Percentiles rank a stretch among this genome's conserved stretches.
Evolutionary conservation across 352 stramenopile species (phyloP).

Genomic region (Achlya hypogyna): DNA sequence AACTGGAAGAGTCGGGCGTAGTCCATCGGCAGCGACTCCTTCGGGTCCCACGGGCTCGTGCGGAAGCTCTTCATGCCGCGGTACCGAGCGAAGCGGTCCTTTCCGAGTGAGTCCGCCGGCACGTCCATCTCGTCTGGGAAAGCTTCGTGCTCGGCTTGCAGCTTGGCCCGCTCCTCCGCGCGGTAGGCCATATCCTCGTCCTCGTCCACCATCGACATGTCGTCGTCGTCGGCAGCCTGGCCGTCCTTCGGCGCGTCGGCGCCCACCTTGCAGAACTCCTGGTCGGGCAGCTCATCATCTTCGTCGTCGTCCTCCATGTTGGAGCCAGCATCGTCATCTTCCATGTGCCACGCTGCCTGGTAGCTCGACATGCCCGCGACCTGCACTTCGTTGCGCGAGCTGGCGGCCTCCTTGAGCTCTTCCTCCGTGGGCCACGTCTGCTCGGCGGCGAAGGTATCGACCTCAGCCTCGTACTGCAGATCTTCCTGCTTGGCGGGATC

Average conservation of each 20-base stretch:
- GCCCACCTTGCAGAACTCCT: slow-evolving; percentile 70
- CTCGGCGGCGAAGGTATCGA: slow-evolving; percentile 93
- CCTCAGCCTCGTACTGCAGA: slow-evolving; percentile 79
- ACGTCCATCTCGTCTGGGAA: slow-evolving; percentile 95
- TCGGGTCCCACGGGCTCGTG: slow-evolving; percentile 95
- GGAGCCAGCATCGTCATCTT: slow-evolving; percentile 38
- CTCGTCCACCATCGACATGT: slow-evolving; percentile 68
- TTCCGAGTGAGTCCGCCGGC: slow-evolving; percentile 44
- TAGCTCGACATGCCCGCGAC: slow-evolving; percentile 85
- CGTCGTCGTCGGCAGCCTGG: slow-evolving; percentile 62
- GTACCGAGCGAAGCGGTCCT: slow-evolving; percentile 85
- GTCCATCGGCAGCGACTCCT: slow-evolving; percentile 96
- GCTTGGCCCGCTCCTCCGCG: slow-evolving; percentile 85
- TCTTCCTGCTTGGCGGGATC: slow-evolving; percentile 64
- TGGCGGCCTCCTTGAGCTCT: slow-evolving; percentile 85
- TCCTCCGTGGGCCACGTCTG: slow-evolving; percentile 97
- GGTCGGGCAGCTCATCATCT: slow-evolving; percentile 50
- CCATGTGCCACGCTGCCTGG: slow-evolving; percentile 91
- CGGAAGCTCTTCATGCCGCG: slow-evolving; percentile 95
- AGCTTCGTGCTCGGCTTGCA: slow-evolving; percentile 80
- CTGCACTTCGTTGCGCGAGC: slow-evolving; percentile 45
- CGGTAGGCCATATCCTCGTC: slow-evolving; percentile 72
- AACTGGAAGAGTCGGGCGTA: slow-evolving; percentile 98
- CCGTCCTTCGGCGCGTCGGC: slow-evolving; percentile 38
- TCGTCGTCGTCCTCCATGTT: slow-evolving; percentile 51